These are phyloP conservation scores for Acanthamoeba sp. DNA, from an alignment of 208 protist species.

Conservation along the genomic window DNA sequence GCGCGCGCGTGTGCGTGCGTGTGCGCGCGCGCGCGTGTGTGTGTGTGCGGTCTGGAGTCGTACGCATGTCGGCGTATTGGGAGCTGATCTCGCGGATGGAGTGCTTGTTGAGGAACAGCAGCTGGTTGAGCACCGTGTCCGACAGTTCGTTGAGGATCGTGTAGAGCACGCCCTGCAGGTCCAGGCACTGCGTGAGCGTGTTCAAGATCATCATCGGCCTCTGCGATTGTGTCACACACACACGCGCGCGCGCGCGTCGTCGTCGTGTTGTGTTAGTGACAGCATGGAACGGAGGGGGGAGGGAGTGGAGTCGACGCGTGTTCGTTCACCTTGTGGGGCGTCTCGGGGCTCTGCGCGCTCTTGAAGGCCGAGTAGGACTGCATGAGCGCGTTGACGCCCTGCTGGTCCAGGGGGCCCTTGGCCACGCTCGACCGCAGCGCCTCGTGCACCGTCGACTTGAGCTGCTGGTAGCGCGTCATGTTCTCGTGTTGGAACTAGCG, in stretches of 20 bases:
- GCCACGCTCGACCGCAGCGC: slow-evolving; percentile 1
- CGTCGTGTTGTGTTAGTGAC: not conserved
- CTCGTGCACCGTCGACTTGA: not conserved
- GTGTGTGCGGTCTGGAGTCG: not conserved
- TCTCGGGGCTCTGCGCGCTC: not conserved
- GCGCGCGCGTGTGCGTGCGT: no score
- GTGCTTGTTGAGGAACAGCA: slow-evolving; percentile 70
- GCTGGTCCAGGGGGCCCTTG: not conserved
- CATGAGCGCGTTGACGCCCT: not conserved
- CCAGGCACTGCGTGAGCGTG: slow-evolving; percentile 32
- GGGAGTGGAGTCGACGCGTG: not conserved
- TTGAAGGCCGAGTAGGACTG: slow-evolving; percentile 50
- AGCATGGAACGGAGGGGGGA: not conserved
- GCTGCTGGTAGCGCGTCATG: not conserved
- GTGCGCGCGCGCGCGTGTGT: not conserved
- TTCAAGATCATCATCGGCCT: slow-evolving; percentile 60
- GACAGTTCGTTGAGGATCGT: slow-evolving; percentile 51
- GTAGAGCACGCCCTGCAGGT: slow-evolving; percentile 58
- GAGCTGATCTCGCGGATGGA: slow-evolving; percentile 49
- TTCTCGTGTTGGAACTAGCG: slow-evolving; percentile 28
- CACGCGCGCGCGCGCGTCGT: not conserved
- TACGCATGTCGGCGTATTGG: not conserved
- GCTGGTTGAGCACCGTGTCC: slow-evolving; percentile 42
- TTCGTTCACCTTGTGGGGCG: not conserved
- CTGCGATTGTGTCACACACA: not conserved